Evolutionary conservation across 2,329 filamentous ascomycete genomes (phyloP), one percentile per base, ranked within the genome.

Genomic region (Drechslerella coelobrocha): DNA sequence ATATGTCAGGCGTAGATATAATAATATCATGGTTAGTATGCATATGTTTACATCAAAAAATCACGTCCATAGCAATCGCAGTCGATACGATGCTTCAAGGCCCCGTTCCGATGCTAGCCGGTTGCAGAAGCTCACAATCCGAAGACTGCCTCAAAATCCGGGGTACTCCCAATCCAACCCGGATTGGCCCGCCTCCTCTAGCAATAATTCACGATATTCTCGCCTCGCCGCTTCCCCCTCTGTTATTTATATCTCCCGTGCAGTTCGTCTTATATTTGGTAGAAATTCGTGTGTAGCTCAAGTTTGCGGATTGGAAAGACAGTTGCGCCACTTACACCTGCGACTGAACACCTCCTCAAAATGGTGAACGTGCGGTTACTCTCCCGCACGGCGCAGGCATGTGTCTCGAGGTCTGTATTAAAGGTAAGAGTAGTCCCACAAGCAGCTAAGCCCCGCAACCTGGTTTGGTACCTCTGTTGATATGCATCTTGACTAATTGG

Each of bases 61-160:
- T n/a, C n/a, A n/a, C n/a, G n/a, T n/a, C n/a, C n/a, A n/a, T n/a
- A n/a, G n/a, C n/a, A n/a, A n/a, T n/a, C n/a, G n/a, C n/a, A n/a
- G n/a, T n/a, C n/a, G n/a, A n/a, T n/a, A n/a, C n/a, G n/a, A n/a
- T n/a, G n/a, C n/a, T n/a, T n/a, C n/a, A n/a, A 37, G 65, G 57
- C 37, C 59, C 63, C 59, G 59, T 71, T 71, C 66, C 66, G 66
- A 71, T 71, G 66, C 59, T 71, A 71, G 66, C 66, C 66, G 66
- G 57, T 56, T 68, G 50, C 43, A 60, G 59, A 59, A 69, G 50
- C 51, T 54, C 57, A 39, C 43, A 69, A 51, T 57, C 63, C 56
- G 56, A 69, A 61, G 41, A n/a, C 47, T 60, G 55, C 55, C 34
- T 41, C 56, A 51, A 48, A 57, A 69, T 69, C 65, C 62, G 65